Evolutionary conservation across 2,329 filamentous ascomycete genomes (phyloP), one percentile per base, ranked within the genome.

Genomic region (Ceratocystiopsis brevicomis): DNA sequence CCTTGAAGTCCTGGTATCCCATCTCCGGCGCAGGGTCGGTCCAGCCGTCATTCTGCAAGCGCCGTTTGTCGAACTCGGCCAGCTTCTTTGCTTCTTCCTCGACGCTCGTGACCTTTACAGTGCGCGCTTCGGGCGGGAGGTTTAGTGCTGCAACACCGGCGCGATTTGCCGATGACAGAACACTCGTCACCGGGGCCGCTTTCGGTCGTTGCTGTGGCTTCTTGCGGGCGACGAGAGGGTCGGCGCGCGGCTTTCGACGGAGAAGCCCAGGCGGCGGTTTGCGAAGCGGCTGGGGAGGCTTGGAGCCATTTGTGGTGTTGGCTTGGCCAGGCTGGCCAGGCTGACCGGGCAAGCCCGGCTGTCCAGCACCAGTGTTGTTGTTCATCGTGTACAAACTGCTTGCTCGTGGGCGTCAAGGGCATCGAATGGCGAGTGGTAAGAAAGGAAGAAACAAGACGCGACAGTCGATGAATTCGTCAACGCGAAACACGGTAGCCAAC

Each of bases 191-290:
- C 1, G 45, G 47, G 0, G 41, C 42, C 54, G 54, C 32, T 49
- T 57, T 57, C 0, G 62, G 62, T 41, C 60, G 56, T 46, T 55
- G 55, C 18, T 56, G 47, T 3, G 64, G 61, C 49, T 67, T 72
- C 54, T 78, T 75, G 38, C 73, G 68, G 42, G 76, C 66, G 42
- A 79, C 73, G 17, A 83, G 62, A 30, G 80, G 79, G 52, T 83
- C 76, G 44, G 65, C 63, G 45, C 66, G 67, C 12, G 64, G 64
- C 45, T 67, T 68, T 44, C 69, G 60, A 44, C 62, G 59, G 41
- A 64, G 59, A 50, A 48, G 33, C 16, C 44, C 47, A 12, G 46
- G 44, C 4, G 64, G 59, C 30, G 61, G 60, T 34, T 46, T 44
- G 3, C 40, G 42, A 18, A 61, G 58, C 37, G 55, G 50, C 47